Percentiles rank a stretch among this genome's conserved stretches.
phyloP scores from a whole-genome alignment of 495 filamentous ascomycete genomes.

The Geopyxis carbonaria region DNA sequence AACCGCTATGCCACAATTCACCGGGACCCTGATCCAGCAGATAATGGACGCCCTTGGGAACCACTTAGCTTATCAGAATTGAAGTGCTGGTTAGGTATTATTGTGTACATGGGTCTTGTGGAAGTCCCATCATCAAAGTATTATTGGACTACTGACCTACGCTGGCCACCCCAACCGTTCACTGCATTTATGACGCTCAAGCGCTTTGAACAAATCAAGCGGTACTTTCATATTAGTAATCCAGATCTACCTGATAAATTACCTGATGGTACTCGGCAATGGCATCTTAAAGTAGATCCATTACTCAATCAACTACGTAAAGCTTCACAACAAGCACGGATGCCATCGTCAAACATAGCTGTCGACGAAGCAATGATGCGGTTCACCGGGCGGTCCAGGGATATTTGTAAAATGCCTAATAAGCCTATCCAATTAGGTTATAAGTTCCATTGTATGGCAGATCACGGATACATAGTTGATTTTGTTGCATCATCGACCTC shows the following conservation, averaged over 20 bases:
- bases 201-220: slow-evolving; percentile 6
- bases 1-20: slow-evolving; percentile 6
- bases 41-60: slow-evolving; percentile 1
- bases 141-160: slow-evolving; percentile 7
- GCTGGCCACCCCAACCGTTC: slow-evolving; percentile 4
- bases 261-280: not conserved
- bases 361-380: slow-evolving; percentile 9
- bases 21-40: not conserved
- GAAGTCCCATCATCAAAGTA: slow-evolving; percentile 8
- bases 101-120: slow-evolving; percentile 12
- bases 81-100: slow-evolving; percentile 10
- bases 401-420: slow-evolving; percentile 8
- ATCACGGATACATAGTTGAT: slow-evolving; percentile 7
- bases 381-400: slow-evolving; percentile 5
- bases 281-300: slow-evolving; percentile 11
- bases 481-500: slow-evolving; percentile 1
- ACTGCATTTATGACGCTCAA: slow-evolving; percentile 4
- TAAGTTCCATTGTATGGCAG: slow-evolving; percentile 8
- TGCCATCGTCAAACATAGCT: slow-evolving; percentile 1
- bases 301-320: slow-evolving; percentile 3
- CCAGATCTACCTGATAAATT: not conserved
- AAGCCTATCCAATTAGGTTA: slow-evolving; percentile 8
- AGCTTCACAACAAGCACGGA: slow-evolving; percentile 2
- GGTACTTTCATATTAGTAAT: slow-evolving; percentile 5
- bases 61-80: slow-evolving; percentile 1